phyloP scores from a whole-genome alignment of 495 filamentous ascomycete species.

The Aspergillus coremiiformis region DNA sequence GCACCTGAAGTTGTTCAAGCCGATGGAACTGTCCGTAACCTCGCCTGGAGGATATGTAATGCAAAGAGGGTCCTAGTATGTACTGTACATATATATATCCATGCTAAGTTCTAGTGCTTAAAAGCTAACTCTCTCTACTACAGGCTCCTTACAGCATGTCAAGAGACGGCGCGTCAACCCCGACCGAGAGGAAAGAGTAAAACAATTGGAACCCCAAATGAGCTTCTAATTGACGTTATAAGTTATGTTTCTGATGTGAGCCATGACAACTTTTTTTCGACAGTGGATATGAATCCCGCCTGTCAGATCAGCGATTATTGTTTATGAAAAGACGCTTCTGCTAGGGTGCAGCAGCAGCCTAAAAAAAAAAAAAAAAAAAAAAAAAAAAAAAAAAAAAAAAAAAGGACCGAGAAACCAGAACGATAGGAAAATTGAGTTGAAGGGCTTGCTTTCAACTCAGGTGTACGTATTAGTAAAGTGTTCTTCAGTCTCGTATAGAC shows the following conservation, averaged over 20 bases:
- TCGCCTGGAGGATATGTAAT: constrained; percentile 92
- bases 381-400: too few relatives aligned
- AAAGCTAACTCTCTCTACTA: neutral
- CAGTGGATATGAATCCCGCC: neutral
- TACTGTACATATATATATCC: constrained; percentile 7
- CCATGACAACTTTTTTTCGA: neutral
- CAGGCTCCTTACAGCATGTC: constrained; percentile 46
- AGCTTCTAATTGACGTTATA: neutral
- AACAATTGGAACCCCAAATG: neutral
- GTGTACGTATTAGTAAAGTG: too few relatives aligned
- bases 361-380: neutral
- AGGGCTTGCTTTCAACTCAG: too few relatives aligned
- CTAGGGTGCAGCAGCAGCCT: neutral
- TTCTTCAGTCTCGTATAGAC: too few relatives aligned
- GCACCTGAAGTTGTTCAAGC: constrained; percentile 87
- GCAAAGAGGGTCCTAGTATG: constrained; percentile 90
- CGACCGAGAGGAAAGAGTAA: constrained; percentile 26
- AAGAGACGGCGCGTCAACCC: constrained; percentile 35
- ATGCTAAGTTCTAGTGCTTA: neutral
- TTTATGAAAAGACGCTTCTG: neutral
- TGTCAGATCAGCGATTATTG: neutral
- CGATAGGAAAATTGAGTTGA: too few relatives aligned
- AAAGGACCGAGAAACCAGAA: too few relatives aligned
- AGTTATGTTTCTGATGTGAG: constrained; percentile 1
- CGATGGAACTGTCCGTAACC: constrained; percentile 83